These are phyloP conservation scores for Diaporthe helianthi DNA, from an alignment of 2,329 filamentous ascomycete genomes.

Conservation along the genomic window DNA sequence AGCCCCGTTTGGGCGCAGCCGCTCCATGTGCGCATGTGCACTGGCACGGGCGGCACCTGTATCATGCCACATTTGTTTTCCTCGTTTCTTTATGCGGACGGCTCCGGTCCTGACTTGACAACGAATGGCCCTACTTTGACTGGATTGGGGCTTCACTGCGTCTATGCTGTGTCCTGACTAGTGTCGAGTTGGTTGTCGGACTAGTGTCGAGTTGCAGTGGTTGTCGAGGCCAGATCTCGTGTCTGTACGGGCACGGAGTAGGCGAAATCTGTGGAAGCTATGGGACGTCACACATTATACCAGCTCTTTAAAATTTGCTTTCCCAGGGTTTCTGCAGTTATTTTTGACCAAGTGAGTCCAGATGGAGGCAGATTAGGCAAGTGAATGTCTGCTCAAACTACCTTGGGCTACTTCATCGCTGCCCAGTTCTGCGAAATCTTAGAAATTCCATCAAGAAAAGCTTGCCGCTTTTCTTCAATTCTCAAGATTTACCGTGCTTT, in stretches of 20 bases:
- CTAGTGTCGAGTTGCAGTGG: neutral
- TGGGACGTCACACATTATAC: neutral
- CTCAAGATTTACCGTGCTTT: too few species aligned
- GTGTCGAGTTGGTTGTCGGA: neutral
- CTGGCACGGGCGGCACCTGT: conserved; percentile 8
- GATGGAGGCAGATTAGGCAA: neutral
- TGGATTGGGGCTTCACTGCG: neutral
- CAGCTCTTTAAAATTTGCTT: neutral
- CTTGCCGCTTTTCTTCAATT: neutral
- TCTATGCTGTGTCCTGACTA: neutral
- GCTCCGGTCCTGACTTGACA: neutral
- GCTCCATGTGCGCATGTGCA: neutral
- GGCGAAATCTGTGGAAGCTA: neutral
- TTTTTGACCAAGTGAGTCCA: neutral
- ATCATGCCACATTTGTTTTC: conserved; percentile 11
- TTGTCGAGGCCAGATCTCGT: neutral
- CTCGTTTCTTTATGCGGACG: neutral
- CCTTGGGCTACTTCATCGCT: neutral
- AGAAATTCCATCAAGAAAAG: neutral
- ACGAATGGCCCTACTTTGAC: neutral
- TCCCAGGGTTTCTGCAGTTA: too few species aligned
- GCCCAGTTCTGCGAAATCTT: too few species aligned
- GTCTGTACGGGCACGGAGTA: neutral
- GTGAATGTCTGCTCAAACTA: neutral
- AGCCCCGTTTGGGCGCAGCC: conserved; percentile 1